Percentiles rank a stretch among this genome's conserved stretches.
These are phyloP conservation scores for Zalaria sp. DNA, from an alignment of 2,329 filamentous ascomycete genomes.

Conservation along the genomic window DNA sequence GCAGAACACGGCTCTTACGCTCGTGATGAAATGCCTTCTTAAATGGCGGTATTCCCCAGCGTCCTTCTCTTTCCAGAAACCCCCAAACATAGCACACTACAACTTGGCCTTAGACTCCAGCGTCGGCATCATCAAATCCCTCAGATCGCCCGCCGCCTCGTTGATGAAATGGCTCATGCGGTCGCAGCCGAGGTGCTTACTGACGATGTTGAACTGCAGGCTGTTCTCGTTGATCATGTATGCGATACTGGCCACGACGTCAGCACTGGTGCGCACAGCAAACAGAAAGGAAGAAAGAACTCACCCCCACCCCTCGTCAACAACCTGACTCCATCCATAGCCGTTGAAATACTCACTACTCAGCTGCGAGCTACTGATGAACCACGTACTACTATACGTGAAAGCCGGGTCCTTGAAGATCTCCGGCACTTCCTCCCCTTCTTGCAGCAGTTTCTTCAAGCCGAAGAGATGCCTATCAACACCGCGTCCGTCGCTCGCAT, in stretches of 20 bases:
- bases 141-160: constrained; percentile 80
- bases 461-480: constrained; percentile 97
- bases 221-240: constrained; percentile 99
- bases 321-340: constrained; percentile 96
- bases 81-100: constrained; percentile 29
- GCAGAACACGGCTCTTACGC: no score
- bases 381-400: constrained; percentile 76
- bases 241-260: constrained; percentile 45
- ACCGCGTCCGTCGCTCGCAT: constrained; percentile 81
- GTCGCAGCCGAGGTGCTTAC: constrained; percentile 78
- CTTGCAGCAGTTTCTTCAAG: constrained; percentile 74
- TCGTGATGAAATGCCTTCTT: no score
- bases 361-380: constrained; percentile 74
- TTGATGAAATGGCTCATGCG: constrained; percentile 94
- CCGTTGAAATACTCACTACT: constrained; percentile 97
- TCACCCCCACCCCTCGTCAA: constrained; percentile 78
- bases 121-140: constrained; percentile 71
- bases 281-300: constrained; percentile 7
- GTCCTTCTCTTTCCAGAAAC: no score
- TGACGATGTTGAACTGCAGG: constrained; percentile 95
- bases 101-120: constrained; percentile 78
- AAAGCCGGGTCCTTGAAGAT: constrained; percentile 83
- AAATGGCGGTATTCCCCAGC: no score
- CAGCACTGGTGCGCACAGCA: constrained; percentile 8
- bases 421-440: constrained; percentile 66